Evolutionary conservation across 2,329 filamentous ascomycete species (phyloP).

Genomic region (Hyphodiscus sp.): DNA sequence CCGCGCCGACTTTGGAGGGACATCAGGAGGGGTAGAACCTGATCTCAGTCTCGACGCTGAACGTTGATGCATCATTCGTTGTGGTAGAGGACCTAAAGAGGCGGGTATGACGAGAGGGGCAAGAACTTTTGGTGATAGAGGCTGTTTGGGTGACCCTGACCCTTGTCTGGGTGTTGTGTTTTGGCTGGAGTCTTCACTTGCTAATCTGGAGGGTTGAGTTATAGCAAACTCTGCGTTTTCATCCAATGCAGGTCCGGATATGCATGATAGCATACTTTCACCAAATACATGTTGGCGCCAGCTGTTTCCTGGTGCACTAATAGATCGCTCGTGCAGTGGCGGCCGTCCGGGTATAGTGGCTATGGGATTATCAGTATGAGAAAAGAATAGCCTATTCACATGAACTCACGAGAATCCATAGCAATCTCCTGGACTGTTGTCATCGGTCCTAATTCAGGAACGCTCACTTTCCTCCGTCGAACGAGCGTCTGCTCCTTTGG

Average conservation of each 20-base stretch:
- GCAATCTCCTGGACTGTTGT: constrained; percentile 60
- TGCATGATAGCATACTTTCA: constrained; percentile 28
- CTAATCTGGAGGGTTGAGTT: neutral
- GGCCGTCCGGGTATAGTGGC: constrained; percentile 63
- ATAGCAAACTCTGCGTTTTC: constrained; percentile 30
- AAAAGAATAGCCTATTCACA: neutral
- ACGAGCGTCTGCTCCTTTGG: constrained; percentile 52
- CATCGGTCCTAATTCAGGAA: constrained; percentile 60
- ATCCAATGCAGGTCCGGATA: constrained; percentile 29
- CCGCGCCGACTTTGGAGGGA: constrained; percentile 35
- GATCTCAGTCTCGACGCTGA: constrained; percentile 38
- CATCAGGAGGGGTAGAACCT: constrained; percentile 38
- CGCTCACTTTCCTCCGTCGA: constrained; percentile 56
- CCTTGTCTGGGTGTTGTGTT: constrained; percentile 3
- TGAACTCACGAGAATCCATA: constrained; percentile 62
- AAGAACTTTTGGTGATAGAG: constrained; percentile 47
- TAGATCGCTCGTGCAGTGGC: constrained; percentile 57
- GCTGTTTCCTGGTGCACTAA: constrained; percentile 49
- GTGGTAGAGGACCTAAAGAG: constrained; percentile 11
- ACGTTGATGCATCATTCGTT: constrained; percentile 12
- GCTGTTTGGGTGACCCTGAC: constrained; percentile 29
- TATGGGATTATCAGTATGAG: constrained; percentile 27
- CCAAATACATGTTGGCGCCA: constrained; percentile 40
- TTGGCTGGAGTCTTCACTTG: constrained; percentile 6
- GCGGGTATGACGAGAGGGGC: constrained; percentile 51